Conservation (phyloP, 805 yeast genomes). For the Cyberlindnera euphorbiiphila region DNA sequence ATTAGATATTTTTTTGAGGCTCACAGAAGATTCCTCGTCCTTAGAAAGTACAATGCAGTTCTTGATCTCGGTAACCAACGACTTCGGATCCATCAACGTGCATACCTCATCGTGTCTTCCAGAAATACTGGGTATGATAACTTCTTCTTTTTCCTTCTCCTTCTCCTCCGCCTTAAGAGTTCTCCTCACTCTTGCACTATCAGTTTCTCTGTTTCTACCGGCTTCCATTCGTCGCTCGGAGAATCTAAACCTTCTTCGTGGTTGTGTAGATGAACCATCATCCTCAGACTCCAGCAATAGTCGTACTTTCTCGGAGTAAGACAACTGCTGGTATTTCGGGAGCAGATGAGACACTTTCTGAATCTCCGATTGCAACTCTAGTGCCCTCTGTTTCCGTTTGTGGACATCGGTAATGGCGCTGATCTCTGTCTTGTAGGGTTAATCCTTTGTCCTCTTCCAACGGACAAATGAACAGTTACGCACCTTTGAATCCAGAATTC, state of each 20-base stretch:
- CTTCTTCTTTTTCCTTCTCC: not conserved
- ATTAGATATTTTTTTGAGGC: conserved; percentile 12
- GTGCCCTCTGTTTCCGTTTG: conserved; percentile 1
- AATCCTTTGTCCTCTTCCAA: too few relatives aligned
- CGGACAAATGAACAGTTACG: too few relatives aligned
- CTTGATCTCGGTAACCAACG: conserved; percentile 9
- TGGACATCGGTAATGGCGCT: conserved; percentile 1
- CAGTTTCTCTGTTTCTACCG: not conserved
- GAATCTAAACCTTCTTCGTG: conserved; percentile 14
- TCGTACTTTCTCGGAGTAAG: conserved; percentile 19
- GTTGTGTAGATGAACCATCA: conserved; percentile 1
- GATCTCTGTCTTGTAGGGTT: conserved; percentile 3
- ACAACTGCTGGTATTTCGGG: conserved; percentile 22
- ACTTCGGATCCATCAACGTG: not conserved
- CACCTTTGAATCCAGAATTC: conserved; percentile 9
- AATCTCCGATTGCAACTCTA: conserved; percentile 13
- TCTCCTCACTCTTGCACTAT: too few relatives aligned
- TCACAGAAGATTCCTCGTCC: conserved; percentile 9
- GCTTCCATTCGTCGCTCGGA: conserved; percentile 6
- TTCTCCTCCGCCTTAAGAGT: not conserved
- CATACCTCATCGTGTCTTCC: not conserved
- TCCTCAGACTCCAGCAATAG: conserved; percentile 7
- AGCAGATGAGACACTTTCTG: conserved; percentile 19
- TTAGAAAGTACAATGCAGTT: conserved; percentile 11
- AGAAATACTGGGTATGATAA: conserved; percentile 2